A percentile compares a stretch with the other conserved stretches of the same genome.
These are phyloP conservation scores for Erythrobasidium yunnanense DNA, from an alignment of 768 basidiomycete genomes.

Conservation along the genomic window DNA sequence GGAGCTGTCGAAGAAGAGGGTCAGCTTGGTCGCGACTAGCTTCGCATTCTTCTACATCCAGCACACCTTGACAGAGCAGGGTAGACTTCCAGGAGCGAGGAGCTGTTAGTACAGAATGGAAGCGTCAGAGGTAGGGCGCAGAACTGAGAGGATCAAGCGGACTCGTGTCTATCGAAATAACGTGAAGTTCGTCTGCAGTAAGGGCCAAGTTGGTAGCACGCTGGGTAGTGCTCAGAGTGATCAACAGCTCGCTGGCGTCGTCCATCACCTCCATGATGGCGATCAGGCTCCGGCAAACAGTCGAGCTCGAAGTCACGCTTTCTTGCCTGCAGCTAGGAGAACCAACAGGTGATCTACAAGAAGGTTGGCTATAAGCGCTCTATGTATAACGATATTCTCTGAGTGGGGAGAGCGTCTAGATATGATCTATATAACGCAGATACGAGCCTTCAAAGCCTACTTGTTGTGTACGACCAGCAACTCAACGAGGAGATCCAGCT, in stretches of 20 bases:
- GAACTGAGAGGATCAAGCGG: not conserved
- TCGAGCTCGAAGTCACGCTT: too few relatives aligned
- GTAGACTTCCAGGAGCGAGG: slow-evolving; percentile 2
- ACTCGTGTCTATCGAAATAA: slow-evolving; percentile 23
- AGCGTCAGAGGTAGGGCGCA: not conserved
- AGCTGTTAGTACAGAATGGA: not conserved
- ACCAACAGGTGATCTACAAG: too few relatives aligned
- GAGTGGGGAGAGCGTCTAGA: too few relatives aligned
- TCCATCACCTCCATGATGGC: not conserved
- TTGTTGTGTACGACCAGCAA: too few relatives aligned
- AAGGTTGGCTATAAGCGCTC: too few relatives aligned
- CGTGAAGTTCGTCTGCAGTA: slow-evolving; percentile 12
- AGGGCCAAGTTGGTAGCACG: slow-evolving; percentile 21
- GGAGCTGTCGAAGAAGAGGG: slow-evolving; percentile 1
- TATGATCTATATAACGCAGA: too few relatives aligned
- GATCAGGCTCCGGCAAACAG: not conserved
- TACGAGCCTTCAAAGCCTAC: too few relatives aligned
- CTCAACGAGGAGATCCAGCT: too few relatives aligned
- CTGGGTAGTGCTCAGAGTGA: slow-evolving; percentile 9
- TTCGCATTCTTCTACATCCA: not conserved
- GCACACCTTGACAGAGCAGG: slow-evolving; percentile 22
- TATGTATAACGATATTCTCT: too few relatives aligned
- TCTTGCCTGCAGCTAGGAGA: too few relatives aligned
- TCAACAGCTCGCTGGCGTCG: slow-evolving; percentile 10
- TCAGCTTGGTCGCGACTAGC: too few relatives aligned